These are phyloP conservation scores for Sporothrix dimorphospora DNA, from an alignment of 2,329 filamentous ascomycete genomes.

Conservation along the genomic window DNA sequence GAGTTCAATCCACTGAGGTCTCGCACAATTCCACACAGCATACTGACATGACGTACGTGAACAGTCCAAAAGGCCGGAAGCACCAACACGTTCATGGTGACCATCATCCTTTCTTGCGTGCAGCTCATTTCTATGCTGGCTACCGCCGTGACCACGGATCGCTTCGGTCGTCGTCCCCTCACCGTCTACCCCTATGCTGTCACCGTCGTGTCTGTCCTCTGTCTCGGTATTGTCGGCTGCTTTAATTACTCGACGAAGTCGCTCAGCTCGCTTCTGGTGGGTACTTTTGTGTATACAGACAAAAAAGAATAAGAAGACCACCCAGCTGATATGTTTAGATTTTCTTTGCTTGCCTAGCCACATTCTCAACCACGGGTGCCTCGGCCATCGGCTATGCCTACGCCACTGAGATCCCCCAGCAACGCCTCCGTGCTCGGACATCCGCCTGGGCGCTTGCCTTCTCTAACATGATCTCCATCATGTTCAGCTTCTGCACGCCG, in stretches of 20 bases:
- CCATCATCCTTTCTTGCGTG: conserved; percentile 46
- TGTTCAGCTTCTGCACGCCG: conserved; percentile 51
- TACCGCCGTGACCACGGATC: conserved; percentile 43
- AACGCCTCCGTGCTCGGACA: conserved; percentile 46
- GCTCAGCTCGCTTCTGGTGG: conserved; percentile 44
- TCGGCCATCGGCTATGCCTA: conserved; percentile 50
- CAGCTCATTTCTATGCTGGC: conserved; percentile 48
- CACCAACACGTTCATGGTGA: conserved; percentile 48
- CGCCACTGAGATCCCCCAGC: conserved; percentile 46
- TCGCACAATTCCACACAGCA: background rate
- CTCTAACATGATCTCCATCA: conserved; percentile 47
- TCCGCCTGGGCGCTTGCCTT: conserved; percentile 44
- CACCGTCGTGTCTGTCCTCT: conserved; percentile 43
- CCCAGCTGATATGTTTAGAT: conserved; percentile 38
- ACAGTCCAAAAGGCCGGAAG: conserved; percentile 46
- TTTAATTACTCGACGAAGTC: conserved; percentile 43
- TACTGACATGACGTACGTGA: background rate
- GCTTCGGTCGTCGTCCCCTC: conserved; percentile 43
- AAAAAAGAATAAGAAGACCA: background rate
- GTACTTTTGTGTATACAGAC: background rate
- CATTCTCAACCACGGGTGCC: conserved; percentile 47
- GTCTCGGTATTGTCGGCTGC: conserved; percentile 46
- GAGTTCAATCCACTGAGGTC: conserved; percentile 11
- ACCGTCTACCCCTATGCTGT: conserved; percentile 47
- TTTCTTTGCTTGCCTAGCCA: conserved; percentile 48